Base-by-base conservation (phyloP, 164 flowering plant genomes). In the Aristolochia contorta region DNA sequence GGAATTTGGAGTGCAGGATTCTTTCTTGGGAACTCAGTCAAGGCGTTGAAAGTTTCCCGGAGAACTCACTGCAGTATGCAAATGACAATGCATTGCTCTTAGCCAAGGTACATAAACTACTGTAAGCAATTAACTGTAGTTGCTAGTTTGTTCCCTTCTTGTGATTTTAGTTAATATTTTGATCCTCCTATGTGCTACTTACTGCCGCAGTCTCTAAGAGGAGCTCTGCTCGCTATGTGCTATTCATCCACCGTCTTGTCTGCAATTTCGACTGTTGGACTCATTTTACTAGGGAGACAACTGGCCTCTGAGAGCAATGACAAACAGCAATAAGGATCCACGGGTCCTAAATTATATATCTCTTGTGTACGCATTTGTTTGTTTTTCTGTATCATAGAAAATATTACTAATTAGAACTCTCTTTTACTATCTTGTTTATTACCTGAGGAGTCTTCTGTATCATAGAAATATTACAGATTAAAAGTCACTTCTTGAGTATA, bases 21-120 rank as follows among this genome's bases (percentile, higher is more conserved):
- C 74, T 92, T 43, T 85, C 91, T 20, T 93, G 94, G 96, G 64
- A 78, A 80, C 57, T 89, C 47, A 75, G 75, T 68, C 96, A 81
- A 77, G 94, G 96, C 54, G 58, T 93, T 58, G 84, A 87, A 75
- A 82, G 76, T 73, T 72, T 74, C 61, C 92, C 94, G 5, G 98
- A 86, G 72, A 81, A 81, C 75, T 84, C 96, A 24, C 66, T 87
- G 76, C 82, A 86, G 70, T 87, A 87, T 73, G 90, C 97, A 65
- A 87, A 89, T 74, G 91, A 93, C 56, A 93, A 93, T 64, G 98
- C 97, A 12, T 64, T 86, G 79, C 65, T 82, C 47, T 77, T 93
- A 50, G 96, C 87, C 9, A 87, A 93, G 96, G 65, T 54, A 51
- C 7, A 3, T 37, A 37, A 10, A 37, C 12, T 37, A 32, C 33